These are phyloP conservation scores for Colletotrichum sp. DNA, from an alignment of 2,329 filamentous ascomycete genomes.

Conservation along the genomic window DNA sequence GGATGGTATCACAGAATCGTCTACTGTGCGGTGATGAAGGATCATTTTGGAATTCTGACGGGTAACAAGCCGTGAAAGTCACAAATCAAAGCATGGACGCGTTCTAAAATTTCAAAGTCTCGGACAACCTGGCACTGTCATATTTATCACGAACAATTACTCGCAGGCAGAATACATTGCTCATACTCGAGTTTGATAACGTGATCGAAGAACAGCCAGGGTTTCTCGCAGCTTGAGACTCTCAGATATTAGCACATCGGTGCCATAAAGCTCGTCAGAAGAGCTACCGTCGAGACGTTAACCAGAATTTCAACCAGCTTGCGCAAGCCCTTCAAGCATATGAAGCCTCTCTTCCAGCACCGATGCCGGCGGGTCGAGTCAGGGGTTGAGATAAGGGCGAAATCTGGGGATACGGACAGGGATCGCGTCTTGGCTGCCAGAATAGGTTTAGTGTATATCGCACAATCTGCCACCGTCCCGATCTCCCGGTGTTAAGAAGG, in stretches of 20 bases:
- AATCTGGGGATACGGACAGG: constrained; percentile 7
- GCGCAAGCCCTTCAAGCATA: not conserved
- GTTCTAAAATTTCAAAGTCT: not conserved
- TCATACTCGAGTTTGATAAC: not conserved
- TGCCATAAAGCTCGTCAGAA: not conserved
- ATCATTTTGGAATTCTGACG: not conserved
- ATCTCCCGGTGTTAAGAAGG: not conserved
- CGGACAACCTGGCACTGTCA: not conserved
- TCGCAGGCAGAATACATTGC: not conserved
- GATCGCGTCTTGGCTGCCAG: constrained; percentile 18
- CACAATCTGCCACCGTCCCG: not conserved
- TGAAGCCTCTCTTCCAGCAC: not conserved
- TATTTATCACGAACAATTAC: not conserved
- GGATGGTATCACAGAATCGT: not conserved
- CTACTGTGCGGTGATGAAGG: not conserved
- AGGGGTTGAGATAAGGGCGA: not conserved
- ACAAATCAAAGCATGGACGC: not conserved
- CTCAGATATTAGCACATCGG: not conserved
- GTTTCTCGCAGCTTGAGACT: not conserved
- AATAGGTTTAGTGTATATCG: not conserved
- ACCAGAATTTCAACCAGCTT: not conserved
- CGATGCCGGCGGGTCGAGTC: not conserved
- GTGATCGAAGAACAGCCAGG: not conserved
- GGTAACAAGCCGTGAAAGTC: not conserved
- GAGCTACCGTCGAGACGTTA: not conserved